Base-by-base conservation (phyloP, 345 rosid species). In the Carallia brachiata region DNA sequence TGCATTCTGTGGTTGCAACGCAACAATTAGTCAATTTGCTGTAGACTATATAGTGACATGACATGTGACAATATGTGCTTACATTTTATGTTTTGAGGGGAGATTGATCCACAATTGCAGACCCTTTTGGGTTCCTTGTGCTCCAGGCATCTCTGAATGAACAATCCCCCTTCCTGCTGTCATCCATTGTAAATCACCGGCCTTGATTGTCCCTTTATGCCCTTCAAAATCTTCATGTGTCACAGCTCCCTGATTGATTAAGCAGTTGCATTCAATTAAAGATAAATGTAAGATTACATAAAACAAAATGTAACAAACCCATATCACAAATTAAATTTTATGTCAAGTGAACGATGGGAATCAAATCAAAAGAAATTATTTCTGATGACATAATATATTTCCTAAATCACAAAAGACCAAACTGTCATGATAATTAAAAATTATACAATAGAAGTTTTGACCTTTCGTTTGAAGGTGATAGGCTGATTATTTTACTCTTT, bases 141-240 rank as follows among this genome's bases (percentile, higher is more conserved):
- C 76, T 36, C 88, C 90, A 62, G 98, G 98, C 98, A 93, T 93
- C 70, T 93, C 98, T 3, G 98, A 93, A 61, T 93, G 98, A 70
- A 93, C 91, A 44, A 93, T 88, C 74, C 98, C 94, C 78, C 89
- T 89, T n/a, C 98, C 96, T 1, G 98, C 96, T 0, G 98, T 93
- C 98, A 91, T 93, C 98, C 97, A 93, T 70, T 93, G 97, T 61
- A 93, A 37, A 68, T 89, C 97, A n/a, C 98, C 97, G 4, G 87
- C 62, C 71, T 79, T 86, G 62, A 91, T 91, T 0, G 84, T 87
- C 74, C 98, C 97, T 70, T 86, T 86, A 65, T 91, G 96, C 68
- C 96, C 98, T 71, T 87, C 96, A 66, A 92, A 93, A 67, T 91
- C 97, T 77, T 91, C 97, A 70, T 93, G 98, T 40, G 76, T 81